Base-by-base conservation (phyloP, 2,329 filamentous ascomycete species). In the Volutella citrinella region DNA sequence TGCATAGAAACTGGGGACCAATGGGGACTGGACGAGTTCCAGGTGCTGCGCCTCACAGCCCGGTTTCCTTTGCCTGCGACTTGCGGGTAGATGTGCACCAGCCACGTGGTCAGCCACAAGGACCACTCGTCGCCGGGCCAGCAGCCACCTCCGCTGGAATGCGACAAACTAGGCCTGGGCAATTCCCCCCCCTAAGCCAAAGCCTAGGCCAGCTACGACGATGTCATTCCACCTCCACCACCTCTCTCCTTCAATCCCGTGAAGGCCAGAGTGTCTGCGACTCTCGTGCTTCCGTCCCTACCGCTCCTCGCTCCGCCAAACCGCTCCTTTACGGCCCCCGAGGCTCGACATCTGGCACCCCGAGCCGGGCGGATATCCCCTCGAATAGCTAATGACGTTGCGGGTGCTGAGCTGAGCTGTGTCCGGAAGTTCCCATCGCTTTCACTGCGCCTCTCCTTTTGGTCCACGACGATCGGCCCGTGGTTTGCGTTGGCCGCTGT, bases 41-140 rank as follows among this genome's bases (percentile, higher is more conserved):
- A n/a, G n/a, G n/a, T n/a, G n/a, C n/a, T n/a, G n/a, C n/a, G n/a
- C n/a, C n/a, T n/a, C n/a, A n/a, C n/a, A n/a, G n/a, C n/a, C n/a
- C n/a, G n/a, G n/a, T n/a, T n/a, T n/a, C n/a, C n/a, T n/a, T n/a
- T n/a, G n/a, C n/a, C n/a, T n/a, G n/a, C n/a, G n/a, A n/a, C n/a
- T n/a, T n/a, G n/a, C n/a, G n/a, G n/a, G n/a, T n/a, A n/a, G n/a
- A n/a, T n/a, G n/a, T n/a, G n/a, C 23, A 23, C 17, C 34, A 40
- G 29, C 35, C 18, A 22, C 27, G 32, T 9, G 22, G 31, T 29
- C 26, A 44, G 48, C 41, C 45, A 52, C 37, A 43, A 22, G 20
- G 20, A 12, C 13, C 48, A 41, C 36, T 40, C 45, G 55, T 58
- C 55, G 55, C 52, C 55, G 43, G 53, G 55, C 38, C 55, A 58